Conservation (phyloP, 2,329 filamentous ascomycete genomes). For the Dothistroma pini region DNA sequence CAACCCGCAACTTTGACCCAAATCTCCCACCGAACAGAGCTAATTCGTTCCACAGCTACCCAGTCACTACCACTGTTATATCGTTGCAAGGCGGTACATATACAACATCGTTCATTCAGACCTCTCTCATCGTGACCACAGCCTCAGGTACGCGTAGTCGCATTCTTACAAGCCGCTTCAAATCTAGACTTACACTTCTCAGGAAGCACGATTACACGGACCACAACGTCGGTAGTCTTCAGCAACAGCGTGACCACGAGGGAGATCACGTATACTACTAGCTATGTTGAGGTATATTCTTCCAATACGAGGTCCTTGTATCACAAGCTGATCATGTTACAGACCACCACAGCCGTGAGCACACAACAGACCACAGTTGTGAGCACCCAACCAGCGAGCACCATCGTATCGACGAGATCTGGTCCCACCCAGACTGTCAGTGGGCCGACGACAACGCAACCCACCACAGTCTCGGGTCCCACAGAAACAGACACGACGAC, state of each 20-base stretch:
- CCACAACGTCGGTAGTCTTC: not conserved
- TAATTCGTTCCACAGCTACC: not conserved
- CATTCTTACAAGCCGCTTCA: not conserved
- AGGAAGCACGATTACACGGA: constrained; percentile 1
- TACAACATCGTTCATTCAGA: constrained; percentile 1
- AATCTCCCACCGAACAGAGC: not conserved
- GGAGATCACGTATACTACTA: not conserved
- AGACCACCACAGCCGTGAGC: constrained; percentile 1
- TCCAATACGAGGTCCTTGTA: not conserved
- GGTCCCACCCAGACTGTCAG: not conserved
- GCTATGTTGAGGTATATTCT: not conserved
- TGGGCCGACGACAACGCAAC: not conserved
- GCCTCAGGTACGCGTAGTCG: not conserved
- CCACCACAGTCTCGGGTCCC: not conserved
- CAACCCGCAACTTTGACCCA: not conserved
- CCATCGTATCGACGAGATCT: not conserved
- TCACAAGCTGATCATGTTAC: not conserved
- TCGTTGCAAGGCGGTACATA: not conserved
- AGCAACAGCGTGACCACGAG: not conserved
- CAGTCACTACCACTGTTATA: not conserved
- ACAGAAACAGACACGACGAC: not conserved
- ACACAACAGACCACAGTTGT: not conserved
- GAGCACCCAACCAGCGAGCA: not conserved
- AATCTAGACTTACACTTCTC: not conserved
- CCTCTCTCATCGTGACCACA: not conserved